Percentiles rank a stretch among this genome's conserved stretches.
Evolutionary conservation across 1,284 basidiomycete species (phyloP).

Genomic region (Meripilus lineatus): DNA sequence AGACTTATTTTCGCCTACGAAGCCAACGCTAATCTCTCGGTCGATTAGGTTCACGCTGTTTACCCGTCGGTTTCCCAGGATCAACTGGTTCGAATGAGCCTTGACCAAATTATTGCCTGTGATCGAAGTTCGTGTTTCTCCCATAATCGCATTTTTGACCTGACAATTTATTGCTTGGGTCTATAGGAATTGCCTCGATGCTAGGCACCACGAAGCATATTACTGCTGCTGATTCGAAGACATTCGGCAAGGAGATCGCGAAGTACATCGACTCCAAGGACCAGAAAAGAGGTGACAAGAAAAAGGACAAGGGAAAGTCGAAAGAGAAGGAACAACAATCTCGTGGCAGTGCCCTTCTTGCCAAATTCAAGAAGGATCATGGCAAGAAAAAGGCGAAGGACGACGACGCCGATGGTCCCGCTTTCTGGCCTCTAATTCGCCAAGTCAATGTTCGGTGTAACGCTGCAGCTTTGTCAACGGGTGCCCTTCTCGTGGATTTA

Average conservation of each 20-base stretch:
- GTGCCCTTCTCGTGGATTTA: slow-evolving; percentile 54
- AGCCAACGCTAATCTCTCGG: background rate
- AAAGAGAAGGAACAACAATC: slow-evolving; percentile 35
- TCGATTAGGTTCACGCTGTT: slow-evolving; percentile 50
- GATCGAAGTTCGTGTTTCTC: slow-evolving; percentile 36
- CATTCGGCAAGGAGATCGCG: slow-evolving; percentile 49
- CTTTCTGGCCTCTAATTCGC: slow-evolving; percentile 59
- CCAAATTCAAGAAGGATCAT: slow-evolving; percentile 18
- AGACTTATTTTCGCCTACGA: background rate
- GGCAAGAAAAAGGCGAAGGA: slow-evolving; percentile 30
- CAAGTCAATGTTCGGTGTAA: slow-evolving; percentile 56
- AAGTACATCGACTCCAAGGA: slow-evolving; percentile 65
- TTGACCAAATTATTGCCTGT: slow-evolving; percentile 43
- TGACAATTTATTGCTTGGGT: background rate
- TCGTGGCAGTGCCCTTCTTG: slow-evolving; percentile 25
- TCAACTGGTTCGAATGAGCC: slow-evolving; percentile 40
- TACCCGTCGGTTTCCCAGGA: slow-evolving; percentile 49
- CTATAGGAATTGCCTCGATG: slow-evolving; percentile 35
- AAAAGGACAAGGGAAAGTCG: slow-evolving; percentile 33
- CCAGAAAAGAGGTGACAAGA: slow-evolving; percentile 41
- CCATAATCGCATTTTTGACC: background rate
- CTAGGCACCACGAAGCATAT: slow-evolving; percentile 52
- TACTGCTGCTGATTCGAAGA: slow-evolving; percentile 42
- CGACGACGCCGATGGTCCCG: slow-evolving; percentile 33
- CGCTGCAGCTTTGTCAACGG: slow-evolving; percentile 45